Evolutionary conservation across 768 basidiomycete species (phyloP), one percentile per base, ranked within the genome.

Genomic region (Pholiota microspora): DNA sequence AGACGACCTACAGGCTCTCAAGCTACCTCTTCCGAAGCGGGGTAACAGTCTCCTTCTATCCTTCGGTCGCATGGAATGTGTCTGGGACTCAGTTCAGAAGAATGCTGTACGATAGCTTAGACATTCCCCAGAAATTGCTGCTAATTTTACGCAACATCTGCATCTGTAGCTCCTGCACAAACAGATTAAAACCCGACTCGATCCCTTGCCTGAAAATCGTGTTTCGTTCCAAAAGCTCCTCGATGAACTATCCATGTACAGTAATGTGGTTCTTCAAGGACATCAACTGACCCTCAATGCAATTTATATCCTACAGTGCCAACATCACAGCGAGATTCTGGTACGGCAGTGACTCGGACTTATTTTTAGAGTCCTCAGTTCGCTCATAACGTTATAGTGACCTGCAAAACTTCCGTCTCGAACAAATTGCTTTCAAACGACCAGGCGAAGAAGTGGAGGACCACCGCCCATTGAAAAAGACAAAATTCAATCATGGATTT

Each of bases 1-100:
- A 16, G 55, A 66, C 25, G 77, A 80, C 49, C 58, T 78, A 38
- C 23, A 53, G 6, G 49, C 49, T 0, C 61, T 80, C n/a, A 74
- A 71, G 51, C 54, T 77, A 7, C 73, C 77, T 0, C 69, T 68
- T 40, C 77, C 77, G 0, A 77, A 75, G 60, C 56, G 51, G 25
- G 64, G 58, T 2, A 74, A 73, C 36, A 66, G 71, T 21, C 51
- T 45, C 9, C 62, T 77, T 28, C 58, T 71, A 12, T 69, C 64
- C 9, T 62, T 67, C 32, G 73, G 73, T 9, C 62, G 64, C 18
- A 62, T 74, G 10, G 63, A 69, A 51, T 66, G 66, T 29, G 57
- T 56, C 5, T 71, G 70, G 70, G 54, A 60, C 7, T 52, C 57
- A 7, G 58, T 59, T 1, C 51, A 31, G 32, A 49, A 52, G 23